Evolutionary conservation across 208 protist genomes (phyloP).

Genomic region (Leishmania braziliensis): DNA sequence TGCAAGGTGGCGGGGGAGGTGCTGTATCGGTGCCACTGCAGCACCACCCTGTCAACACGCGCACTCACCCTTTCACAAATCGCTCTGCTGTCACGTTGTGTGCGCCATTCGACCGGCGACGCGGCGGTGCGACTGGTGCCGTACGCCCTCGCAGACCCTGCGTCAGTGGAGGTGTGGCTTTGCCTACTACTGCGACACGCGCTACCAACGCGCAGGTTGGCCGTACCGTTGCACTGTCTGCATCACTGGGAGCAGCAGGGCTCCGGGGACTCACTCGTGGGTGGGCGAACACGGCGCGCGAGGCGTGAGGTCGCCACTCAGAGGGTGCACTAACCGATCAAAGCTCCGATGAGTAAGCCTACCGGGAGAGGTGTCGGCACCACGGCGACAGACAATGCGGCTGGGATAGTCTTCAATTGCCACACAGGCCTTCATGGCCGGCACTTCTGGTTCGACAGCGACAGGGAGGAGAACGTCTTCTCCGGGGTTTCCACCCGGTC

Average conservation of each 20-base stretch:
- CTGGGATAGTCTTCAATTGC: neutral
- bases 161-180: constrained; percentile 42
- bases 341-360: constrained; percentile 2
- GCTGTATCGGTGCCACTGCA: constrained; percentile 47
- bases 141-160: constrained; percentile 13
- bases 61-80: constrained; percentile 44
- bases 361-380: neutral
- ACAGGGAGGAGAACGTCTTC: constrained; percentile 1
- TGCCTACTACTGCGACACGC: constrained; percentile 43
- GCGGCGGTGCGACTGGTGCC: constrained; percentile 29
- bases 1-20: constrained; percentile 25
- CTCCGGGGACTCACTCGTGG: constrained; percentile 11
- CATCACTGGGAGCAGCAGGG: constrained; percentile 2
- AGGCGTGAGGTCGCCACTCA: constrained; percentile 27
- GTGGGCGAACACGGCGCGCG: constrained; percentile 7
- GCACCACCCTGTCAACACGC: constrained; percentile 43
- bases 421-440: constrained; percentile 4
- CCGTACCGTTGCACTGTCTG: constrained; percentile 31
- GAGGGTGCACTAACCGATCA: constrained; percentile 26
- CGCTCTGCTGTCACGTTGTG: constrained; percentile 22
- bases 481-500: no score
- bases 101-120: constrained; percentile 2
- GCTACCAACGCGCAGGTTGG: constrained; percentile 56
- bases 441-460: constrained; percentile 9
- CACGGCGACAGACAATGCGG: constrained; percentile 3